Conservation (phyloP, 352 stramenopile genomes). For the Elongisporangium anandrum region DNA sequence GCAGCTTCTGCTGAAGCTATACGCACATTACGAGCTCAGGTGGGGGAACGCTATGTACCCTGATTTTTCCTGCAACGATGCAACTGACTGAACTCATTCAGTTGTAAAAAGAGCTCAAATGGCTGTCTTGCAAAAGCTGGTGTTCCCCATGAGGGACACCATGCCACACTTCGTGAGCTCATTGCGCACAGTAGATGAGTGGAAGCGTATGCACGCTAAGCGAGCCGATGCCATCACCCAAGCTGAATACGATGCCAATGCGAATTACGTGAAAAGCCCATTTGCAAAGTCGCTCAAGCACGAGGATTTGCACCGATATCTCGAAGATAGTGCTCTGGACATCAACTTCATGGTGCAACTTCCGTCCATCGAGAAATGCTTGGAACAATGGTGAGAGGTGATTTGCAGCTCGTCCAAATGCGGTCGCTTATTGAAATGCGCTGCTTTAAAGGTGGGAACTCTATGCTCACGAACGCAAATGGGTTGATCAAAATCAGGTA, state of each 20-base stretch:
- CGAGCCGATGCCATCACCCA: constrained; percentile 47
- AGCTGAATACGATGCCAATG: constrained; percentile 58
- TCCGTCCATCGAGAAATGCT: constrained; percentile 76
- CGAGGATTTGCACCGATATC: constrained; percentile 61
- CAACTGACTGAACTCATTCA: background rate
- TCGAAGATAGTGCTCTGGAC: constrained; percentile 70
- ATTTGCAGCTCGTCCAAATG: background rate
- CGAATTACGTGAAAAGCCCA: constrained; percentile 74
- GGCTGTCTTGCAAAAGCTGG: constrained; percentile 34
- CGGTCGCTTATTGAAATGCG: background rate
- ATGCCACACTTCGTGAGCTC: constrained; percentile 82
- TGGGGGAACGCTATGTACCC: background rate
- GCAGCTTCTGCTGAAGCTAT: background rate
- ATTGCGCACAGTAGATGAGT: constrained; percentile 61
- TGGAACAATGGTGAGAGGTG: constrained; percentile 52
- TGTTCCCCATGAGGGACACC: constrained; percentile 61
- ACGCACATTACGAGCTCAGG: background rate
- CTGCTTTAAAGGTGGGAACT: constrained; percentile 32
- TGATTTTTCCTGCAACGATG: background rate
- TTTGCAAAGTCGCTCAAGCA: constrained; percentile 56
- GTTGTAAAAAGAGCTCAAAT: background rate
- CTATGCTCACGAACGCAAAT: constrained; percentile 34
- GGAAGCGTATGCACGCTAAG: constrained; percentile 61
- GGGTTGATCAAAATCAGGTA: constrained; percentile 53
- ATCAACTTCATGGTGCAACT: constrained; percentile 84